A percentile compares a stretch with the other conserved stretches of the same genome.
phyloP scores from a whole-genome alignment of 495 filamentous ascomycete genomes.

The Trichodelitschia bisporula region DNA sequence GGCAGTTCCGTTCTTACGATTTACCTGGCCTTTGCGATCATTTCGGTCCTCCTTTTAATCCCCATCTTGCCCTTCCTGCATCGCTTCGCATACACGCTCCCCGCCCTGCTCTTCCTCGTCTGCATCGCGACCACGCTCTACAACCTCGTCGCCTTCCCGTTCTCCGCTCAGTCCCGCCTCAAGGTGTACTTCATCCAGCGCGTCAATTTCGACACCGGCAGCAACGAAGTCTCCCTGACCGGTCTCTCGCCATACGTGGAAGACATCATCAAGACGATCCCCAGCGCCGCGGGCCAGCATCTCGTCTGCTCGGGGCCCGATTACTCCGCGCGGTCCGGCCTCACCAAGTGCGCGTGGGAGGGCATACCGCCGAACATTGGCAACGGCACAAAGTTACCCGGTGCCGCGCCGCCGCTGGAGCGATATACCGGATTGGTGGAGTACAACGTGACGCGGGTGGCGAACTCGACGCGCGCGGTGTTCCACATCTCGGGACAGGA shows the following conservation, averaged over 20 bases:
- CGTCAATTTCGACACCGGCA: constrained; percentile 49
- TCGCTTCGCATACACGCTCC: constrained; percentile 61
- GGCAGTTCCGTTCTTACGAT: constrained; percentile 20
- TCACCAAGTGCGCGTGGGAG: constrained; percentile 44
- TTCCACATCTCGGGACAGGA: constrained; percentile 38
- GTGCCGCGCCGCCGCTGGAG: constrained; percentile 21
- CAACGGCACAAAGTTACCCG: constrained; percentile 5
- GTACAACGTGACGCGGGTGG: constrained; percentile 28
- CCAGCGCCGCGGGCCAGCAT: constrained; percentile 38
- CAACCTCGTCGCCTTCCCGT: constrained; percentile 74
- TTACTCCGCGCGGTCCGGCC: constrained; percentile 15
- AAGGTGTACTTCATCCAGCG: constrained; percentile 75
- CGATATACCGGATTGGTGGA: constrained; percentile 33
- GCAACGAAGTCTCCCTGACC: constrained; percentile 39
- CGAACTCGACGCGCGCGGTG: constrained; percentile 16
- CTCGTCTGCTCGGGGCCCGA: constrained; percentile 24
- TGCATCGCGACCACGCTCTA: constrained; percentile 61
- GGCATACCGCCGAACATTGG: constrained; percentile 35
- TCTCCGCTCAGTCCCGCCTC: constrained; percentile 49
- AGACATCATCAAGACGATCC: constrained; percentile 37
- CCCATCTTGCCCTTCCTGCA: constrained; percentile 71
- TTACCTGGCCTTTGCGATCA: constrained; percentile 40
- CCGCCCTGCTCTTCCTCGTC: constrained; percentile 46
- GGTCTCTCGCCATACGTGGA: constrained; percentile 51
- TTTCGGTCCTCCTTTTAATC: constrained; percentile 48